A percentile compares a stretch with the other conserved stretches of the same genome.
phyloP scores from a whole-genome alignment of 1,284 basidiomycete species.

The Tilletia horrida region DNA sequence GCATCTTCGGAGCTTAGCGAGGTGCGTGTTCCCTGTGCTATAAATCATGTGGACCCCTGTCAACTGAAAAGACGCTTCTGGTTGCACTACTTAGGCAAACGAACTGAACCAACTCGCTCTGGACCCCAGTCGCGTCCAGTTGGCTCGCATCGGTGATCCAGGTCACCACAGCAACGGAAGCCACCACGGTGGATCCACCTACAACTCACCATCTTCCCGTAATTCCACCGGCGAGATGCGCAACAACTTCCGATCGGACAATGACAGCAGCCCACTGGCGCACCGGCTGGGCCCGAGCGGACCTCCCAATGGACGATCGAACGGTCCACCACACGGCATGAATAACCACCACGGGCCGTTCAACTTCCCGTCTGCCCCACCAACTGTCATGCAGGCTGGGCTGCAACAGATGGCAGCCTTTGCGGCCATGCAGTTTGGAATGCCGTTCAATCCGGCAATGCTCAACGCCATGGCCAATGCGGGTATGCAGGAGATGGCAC shows the following conservation, averaged over 20 bases:
- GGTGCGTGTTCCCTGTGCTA: constrained; percentile 20
- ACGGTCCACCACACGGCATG: not conserved
- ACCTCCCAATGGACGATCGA: not conserved
- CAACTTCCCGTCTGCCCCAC: not conserved
- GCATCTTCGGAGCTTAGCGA: constrained; percentile 25
- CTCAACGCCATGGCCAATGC: constrained; percentile 6
- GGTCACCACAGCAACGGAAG: not conserved
- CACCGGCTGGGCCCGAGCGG: not conserved
- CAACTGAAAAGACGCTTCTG: not conserved
- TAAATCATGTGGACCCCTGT: no score
- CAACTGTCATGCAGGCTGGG: not conserved
- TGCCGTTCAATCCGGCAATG: constrained; percentile 7
- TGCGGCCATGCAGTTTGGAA: constrained; percentile 12
- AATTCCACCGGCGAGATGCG: not conserved
- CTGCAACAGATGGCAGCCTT: constrained; percentile 14
- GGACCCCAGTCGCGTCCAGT: constrained; percentile 2
- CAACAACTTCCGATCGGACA: not conserved
- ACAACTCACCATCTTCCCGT: not conserved
- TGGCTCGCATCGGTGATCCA: not conserved
- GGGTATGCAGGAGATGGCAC: constrained; percentile 16
- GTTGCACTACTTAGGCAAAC: not conserved
- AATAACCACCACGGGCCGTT: not conserved
- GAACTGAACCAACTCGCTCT: constrained; percentile 8
- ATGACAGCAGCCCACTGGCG: not conserved
- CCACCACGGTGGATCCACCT: not conserved